Percentiles rank a stretch among this genome's conserved stretches.
Evolutionary conservation across 345 rosid species (phyloP).

Genomic region (Xanthoceras sorbifolium): DNA sequence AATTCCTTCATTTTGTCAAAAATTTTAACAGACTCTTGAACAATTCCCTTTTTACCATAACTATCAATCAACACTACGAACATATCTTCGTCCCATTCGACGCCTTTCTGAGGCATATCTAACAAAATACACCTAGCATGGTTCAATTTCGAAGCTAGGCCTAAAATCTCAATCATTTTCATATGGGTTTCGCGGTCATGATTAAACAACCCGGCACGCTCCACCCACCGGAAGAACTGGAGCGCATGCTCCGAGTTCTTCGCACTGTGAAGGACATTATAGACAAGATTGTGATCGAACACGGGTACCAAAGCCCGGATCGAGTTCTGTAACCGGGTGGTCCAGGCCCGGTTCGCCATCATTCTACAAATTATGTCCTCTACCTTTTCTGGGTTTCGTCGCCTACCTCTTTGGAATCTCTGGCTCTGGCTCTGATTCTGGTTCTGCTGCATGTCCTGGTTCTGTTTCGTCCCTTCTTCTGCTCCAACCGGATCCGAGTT

Average conservation of each 20-base stretch:
- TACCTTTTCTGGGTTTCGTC: conserved; percentile 52
- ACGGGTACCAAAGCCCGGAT: conserved; percentile 76
- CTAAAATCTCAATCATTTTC: conserved; percentile 78
- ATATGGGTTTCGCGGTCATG: conserved; percentile 74
- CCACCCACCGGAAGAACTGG: conserved; percentile 93
- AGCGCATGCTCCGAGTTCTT: conserved; percentile 79
- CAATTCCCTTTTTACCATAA: conserved; percentile 82
- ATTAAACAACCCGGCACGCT: conserved; percentile 73
- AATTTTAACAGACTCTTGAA: conserved; percentile 84
- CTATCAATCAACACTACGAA: conserved; percentile 69
- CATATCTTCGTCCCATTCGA: conserved; percentile 84
- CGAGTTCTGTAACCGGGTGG: conserved; percentile 86
- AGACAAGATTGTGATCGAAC: conserved; percentile 74
- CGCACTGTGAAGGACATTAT: conserved; percentile 77
- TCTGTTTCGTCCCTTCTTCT: conserved; percentile 9
- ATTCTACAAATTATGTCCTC: conserved; percentile 85
- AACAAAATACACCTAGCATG: conserved; percentile 82
- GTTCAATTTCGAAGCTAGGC: conserved; percentile 71
- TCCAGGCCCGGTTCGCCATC: conserved; percentile 88
- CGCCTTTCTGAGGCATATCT: conserved; percentile 87
- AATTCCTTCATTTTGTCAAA: conserved; percentile 76
- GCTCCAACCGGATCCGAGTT: conserved; percentile 18
- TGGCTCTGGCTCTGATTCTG: conserved; percentile 22
- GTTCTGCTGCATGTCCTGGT: conserved; percentile 19
- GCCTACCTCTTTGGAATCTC: conserved; percentile 46